phyloP scores from a whole-genome alignment of 116 monocot species.

The Dioscorea cayenensis region DNA sequence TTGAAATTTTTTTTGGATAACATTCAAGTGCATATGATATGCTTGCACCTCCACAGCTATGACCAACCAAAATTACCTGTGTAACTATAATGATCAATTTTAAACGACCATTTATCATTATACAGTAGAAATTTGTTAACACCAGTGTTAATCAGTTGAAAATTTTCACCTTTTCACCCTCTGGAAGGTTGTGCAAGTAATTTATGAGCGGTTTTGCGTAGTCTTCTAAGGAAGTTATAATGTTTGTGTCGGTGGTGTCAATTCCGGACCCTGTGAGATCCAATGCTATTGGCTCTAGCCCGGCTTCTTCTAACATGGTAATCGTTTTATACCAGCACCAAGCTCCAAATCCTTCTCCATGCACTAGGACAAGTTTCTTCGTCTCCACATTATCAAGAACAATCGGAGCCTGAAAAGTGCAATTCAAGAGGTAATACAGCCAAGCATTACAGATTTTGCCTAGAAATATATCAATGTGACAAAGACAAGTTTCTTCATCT shows the following conservation, averaged over 20 bases:
- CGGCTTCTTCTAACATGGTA: constrained; percentile 74
- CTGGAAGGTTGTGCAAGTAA: constrained; percentile 56
- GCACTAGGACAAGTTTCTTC: constrained; percentile 78
- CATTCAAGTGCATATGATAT: constrained; percentile 75
- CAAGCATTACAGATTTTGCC: neutral
- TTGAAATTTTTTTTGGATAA: constrained; percentile 70
- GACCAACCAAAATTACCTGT: constrained; percentile 90
- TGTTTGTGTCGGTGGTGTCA: constrained; percentile 54
- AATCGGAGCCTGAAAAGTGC: constrained; percentile 39
- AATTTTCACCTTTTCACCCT: constrained; percentile 58
- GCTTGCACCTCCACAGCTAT: constrained; percentile 93
- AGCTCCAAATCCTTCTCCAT: constrained; percentile 97
- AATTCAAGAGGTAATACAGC: neutral
- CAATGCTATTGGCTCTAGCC: constrained; percentile 58
- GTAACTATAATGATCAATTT: constrained; percentile 1
- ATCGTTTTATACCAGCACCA: constrained; percentile 99
- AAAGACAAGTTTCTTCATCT: constrained; percentile 73
- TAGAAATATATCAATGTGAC: too few species aligned
- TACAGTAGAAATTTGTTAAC: too few species aligned
- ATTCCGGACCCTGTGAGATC: constrained; percentile 88
- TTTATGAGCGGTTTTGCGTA: constrained; percentile 75
- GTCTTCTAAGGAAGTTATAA: constrained; percentile 50
- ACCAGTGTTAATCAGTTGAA: neutral
- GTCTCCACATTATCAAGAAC: constrained; percentile 64
- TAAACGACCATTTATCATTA: too few species aligned